A percentile compares a stretch with the other conserved stretches of the same genome.
phyloP scores from a whole-genome alignment of 345 rosid genomes.

The Hypericum androsaemum region DNA sequence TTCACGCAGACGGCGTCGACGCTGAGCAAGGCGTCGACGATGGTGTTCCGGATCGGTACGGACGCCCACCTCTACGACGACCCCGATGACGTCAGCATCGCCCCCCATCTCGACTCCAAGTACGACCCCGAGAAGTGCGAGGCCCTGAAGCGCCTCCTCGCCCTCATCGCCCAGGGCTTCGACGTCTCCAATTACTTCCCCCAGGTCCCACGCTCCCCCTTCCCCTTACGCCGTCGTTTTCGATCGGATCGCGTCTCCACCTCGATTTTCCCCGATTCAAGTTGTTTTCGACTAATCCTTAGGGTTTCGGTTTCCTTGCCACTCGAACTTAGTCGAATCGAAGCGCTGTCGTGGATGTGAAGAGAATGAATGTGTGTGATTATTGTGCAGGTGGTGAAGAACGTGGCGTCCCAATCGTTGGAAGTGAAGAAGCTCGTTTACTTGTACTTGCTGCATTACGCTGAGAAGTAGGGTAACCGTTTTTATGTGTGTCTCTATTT shows the following conservation, averaged over 20 bases:
- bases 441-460: slow-evolving; percentile 88
- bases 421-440: slow-evolving; percentile 97
- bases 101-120: slow-evolving; percentile 77
- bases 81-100: slow-evolving; percentile 84
- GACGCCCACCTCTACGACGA: slow-evolving; percentile 97
- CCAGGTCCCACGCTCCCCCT: slow-evolving; percentile 36
- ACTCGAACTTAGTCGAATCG: too few species aligned
- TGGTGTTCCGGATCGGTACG: slow-evolving; percentile 78
- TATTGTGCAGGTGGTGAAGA: slow-evolving; percentile 71
- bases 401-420: slow-evolving; percentile 83
- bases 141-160: slow-evolving; percentile 93
- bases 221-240: neutral
- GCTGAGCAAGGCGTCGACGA: slow-evolving; percentile 83
- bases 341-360: too few species aligned
- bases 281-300: too few species aligned
- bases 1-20: too few species aligned
- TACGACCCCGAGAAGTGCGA: slow-evolving; percentile 92
- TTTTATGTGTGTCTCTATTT: neutral
- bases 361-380: neutral
- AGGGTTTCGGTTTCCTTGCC: too few species aligned
- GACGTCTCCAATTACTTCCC: slow-evolving; percentile 98
- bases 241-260: too few species aligned
- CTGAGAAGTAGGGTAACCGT: slow-evolving; percentile 56
- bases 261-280: too few species aligned
- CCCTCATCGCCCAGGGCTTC: slow-evolving; percentile 85